A percentile compares a stretch with the other conserved stretches of the same genome.
Evolutionary conservation across 78 protist genomes (phyloP).

Genomic region (Speleostelium caveatum): DNA sequence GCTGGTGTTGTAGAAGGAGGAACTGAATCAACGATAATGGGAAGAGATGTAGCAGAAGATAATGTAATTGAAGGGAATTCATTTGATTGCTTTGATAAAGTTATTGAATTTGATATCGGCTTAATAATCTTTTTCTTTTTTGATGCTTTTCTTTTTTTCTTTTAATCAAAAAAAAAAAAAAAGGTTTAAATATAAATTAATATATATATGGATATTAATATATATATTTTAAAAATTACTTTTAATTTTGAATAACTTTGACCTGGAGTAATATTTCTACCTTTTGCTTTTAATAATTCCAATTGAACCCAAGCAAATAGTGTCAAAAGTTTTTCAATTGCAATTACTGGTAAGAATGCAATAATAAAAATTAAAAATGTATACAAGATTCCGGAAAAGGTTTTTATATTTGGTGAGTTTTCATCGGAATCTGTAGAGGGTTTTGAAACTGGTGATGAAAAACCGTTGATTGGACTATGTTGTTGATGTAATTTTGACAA

Average conservation of each 20-base stretch:
- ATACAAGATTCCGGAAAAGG: slow-evolving; percentile 22
- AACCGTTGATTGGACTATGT: no score
- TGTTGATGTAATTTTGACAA: no score
- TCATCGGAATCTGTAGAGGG: slow-evolving; percentile 69
- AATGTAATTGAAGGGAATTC: background rate
- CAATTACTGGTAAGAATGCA: slow-evolving; percentile 18
- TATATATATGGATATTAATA: background rate
- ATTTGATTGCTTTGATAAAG: background rate
- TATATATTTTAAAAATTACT: slow-evolving; percentile 8
- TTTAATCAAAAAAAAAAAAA: no score
- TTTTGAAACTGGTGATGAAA: no score
- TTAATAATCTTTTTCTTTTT: slow-evolving; percentile 13
- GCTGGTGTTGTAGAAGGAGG: slow-evolving; percentile 9
- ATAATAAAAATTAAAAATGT: slow-evolving; percentile 18
- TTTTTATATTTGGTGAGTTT: background rate
- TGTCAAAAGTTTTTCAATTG: slow-evolving; percentile 36
- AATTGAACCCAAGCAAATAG: slow-evolving; percentile 64
- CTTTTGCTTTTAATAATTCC: slow-evolving; percentile 56
- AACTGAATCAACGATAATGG: slow-evolving; percentile 2
- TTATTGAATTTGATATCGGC: slow-evolving; percentile 12
- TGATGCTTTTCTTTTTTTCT: slow-evolving; percentile 44
- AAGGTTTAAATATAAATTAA: background rate
- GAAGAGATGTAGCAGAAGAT: background rate
- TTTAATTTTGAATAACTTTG: slow-evolving; percentile 59
- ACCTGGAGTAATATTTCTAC: slow-evolving; percentile 7